Conservation (phyloP, 805 yeast genomes). For the Wickerhamiella lipophila region DNA sequence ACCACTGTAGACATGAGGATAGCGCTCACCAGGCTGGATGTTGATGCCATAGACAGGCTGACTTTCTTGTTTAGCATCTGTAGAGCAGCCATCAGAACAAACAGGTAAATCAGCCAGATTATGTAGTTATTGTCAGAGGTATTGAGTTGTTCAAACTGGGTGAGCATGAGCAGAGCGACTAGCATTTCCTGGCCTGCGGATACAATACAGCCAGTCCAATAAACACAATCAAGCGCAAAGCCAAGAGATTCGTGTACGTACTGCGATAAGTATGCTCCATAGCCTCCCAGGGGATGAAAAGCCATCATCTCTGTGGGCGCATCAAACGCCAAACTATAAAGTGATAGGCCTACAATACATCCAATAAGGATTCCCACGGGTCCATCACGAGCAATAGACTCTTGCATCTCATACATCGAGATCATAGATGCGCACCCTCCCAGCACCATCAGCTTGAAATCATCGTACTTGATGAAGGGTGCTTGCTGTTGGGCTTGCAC, state of each 20-base stretch:
- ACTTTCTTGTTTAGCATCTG: neutral
- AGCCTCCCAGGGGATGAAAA: constrained; percentile 45
- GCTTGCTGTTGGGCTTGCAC: neutral
- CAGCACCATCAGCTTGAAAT: constrained; percentile 15
- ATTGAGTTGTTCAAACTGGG: constrained; percentile 44
- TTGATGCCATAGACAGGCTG: constrained; percentile 9
- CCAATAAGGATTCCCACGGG: constrained; percentile 17
- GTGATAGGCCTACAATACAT: constrained; percentile 9
- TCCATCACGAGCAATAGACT: constrained; percentile 14
- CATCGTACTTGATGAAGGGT: constrained; percentile 11
- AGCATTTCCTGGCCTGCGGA: constrained; percentile 60
- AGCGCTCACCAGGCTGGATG: constrained; percentile 2
- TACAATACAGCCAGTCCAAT: constrained; percentile 35
- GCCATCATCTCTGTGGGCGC: constrained; percentile 40
- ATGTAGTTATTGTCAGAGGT: constrained; percentile 25
- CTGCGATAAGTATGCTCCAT: constrained; percentile 44
- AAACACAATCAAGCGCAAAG: constrained; percentile 39
- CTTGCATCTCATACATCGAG: constrained; percentile 12
- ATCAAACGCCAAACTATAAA: constrained; percentile 9
- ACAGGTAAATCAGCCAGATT: constrained; percentile 17
- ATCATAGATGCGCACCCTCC: constrained; percentile 15
- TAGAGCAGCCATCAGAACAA: constrained; percentile 5
- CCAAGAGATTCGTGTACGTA: constrained; percentile 49
- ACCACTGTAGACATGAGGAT: constrained; percentile 25
- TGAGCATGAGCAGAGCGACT: constrained; percentile 58